Evolutionary conservation across 805 yeast species (phyloP).

Genomic region (Candida gorgasii): DNA sequence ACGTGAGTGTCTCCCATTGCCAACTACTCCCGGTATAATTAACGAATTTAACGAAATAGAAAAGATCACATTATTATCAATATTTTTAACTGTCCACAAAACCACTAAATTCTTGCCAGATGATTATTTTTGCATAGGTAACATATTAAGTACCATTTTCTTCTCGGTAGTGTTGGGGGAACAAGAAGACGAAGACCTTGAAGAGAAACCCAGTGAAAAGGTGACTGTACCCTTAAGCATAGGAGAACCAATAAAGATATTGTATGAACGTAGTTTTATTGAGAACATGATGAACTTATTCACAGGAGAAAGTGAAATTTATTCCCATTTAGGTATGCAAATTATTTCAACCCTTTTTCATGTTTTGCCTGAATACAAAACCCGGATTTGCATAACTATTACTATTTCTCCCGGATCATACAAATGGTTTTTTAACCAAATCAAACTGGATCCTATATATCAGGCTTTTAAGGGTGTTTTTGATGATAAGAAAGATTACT

Average conservation of each 20-base stretch:
- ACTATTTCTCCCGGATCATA: slow-evolving; percentile 43
- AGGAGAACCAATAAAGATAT: slow-evolving; percentile 13
- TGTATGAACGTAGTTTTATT: slow-evolving; percentile 25
- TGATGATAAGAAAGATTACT: slow-evolving; percentile 14
- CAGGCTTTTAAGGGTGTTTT: slow-evolving; percentile 9
- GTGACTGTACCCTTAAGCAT: slow-evolving; percentile 1
- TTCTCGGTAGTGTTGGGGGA: slow-evolving; percentile 17
- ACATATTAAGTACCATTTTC: slow-evolving; percentile 20
- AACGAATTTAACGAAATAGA: slow-evolving; percentile 1
- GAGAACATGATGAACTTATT: slow-evolving; percentile 19
- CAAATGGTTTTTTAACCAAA: slow-evolving; percentile 27
- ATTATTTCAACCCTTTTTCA: slow-evolving; percentile 31
- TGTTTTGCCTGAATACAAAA: slow-evolving; percentile 38
- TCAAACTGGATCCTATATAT: slow-evolving; percentile 23
- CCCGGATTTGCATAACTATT: slow-evolving; percentile 41
- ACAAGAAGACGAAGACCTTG: slow-evolving; percentile 18
- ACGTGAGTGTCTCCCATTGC: background rate
- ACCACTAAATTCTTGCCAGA: slow-evolving; percentile 13
- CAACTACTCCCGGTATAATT: background rate
- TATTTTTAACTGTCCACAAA: slow-evolving; percentile 20
- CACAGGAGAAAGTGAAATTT: slow-evolving; percentile 8
- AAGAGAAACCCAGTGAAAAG: slow-evolving; percentile 20
- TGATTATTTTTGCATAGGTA: slow-evolving; percentile 22
- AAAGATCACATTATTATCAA: slow-evolving; percentile 9
- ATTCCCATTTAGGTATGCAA: slow-evolving; percentile 16